Evolutionary conservation across 1,284 basidiomycete genomes (phyloP).

Genomic region (Kalmanozyma brasiliensis): DNA sequence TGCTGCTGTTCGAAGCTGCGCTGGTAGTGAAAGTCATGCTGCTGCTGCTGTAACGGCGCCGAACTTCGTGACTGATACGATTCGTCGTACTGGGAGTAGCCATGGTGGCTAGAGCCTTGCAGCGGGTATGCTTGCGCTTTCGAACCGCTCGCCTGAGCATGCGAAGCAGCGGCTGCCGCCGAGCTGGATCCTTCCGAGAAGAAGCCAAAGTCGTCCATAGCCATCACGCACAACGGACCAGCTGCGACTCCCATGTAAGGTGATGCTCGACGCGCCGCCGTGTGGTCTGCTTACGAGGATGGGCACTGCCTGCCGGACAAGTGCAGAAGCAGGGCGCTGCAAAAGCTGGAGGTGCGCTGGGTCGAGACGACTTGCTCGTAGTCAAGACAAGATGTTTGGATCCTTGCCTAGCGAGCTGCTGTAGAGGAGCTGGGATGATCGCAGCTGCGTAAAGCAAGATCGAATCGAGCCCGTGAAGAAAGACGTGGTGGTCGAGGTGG

Average conservation of each 20-base stretch:
- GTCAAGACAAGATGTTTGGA: too few relatives aligned
- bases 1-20: slow-evolving; percentile 6
- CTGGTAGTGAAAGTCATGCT: slow-evolving; percentile 3
- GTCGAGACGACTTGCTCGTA: too few relatives aligned
- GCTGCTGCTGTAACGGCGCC: neutral
- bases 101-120: slow-evolving; percentile 1
- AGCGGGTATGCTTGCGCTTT: slow-evolving; percentile 1
- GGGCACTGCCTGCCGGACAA: neutral
- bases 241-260: slow-evolving; percentile 21
- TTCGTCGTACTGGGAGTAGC: slow-evolving; percentile 4
- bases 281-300: too few relatives aligned
- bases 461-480: too few relatives aligned
- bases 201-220: slow-evolving; percentile 42
- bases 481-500: too few relatives aligned
- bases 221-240: slow-evolving; percentile 15
- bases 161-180: slow-evolving; percentile 2
- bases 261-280: too few relatives aligned
- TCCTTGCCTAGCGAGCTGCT: too few relatives aligned
- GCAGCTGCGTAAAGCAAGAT: too few relatives aligned
- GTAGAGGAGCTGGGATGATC: too few relatives aligned
- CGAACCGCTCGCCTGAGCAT: slow-evolving; percentile 18
- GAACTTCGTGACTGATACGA: neutral
- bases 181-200: slow-evolving; percentile 24
- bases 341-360: too few relatives aligned
- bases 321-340: too few relatives aligned